Conservation (phyloP, 169 alveolate species). For the Cryptosporidium tyzzeri region DNA sequence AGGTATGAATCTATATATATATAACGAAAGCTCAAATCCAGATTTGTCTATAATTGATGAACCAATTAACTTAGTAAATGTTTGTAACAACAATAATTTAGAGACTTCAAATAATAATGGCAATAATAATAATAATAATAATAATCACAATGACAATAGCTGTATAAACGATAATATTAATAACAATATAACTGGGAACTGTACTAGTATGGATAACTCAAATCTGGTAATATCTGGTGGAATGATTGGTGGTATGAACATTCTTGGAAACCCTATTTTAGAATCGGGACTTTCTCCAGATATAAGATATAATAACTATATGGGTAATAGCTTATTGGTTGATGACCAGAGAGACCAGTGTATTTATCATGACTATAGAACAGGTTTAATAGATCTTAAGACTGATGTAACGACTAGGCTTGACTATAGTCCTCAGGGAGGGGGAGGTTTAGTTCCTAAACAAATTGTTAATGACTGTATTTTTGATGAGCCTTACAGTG, state of each 20-base stretch:
- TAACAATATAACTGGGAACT: neutral
- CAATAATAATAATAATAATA: neutral
- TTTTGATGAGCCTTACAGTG: slow-evolving; percentile 29
- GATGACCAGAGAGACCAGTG: slow-evolving; percentile 44
- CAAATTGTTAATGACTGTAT: slow-evolving; percentile 24
- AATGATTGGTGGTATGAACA: neutral
- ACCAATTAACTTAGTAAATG: neutral
- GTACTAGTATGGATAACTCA: neutral
- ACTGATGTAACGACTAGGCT: slow-evolving; percentile 17
- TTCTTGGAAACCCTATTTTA: neutral
- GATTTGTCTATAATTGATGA: slow-evolving; percentile 15
- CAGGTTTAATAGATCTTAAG: slow-evolving; percentile 10
- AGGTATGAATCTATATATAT: neutral
- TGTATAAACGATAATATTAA: neutral
- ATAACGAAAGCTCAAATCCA: slow-evolving; percentile 10
- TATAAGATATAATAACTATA: neutral
- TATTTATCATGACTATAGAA: slow-evolving; percentile 20
- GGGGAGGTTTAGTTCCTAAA: neutral
- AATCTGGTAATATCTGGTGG: slow-evolving; percentile 11
- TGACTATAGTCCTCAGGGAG: slow-evolving; percentile 17
- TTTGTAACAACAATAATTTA: neutral
- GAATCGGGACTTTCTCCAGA: slow-evolving; percentile 30
- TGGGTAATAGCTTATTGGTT: slow-evolving; percentile 3
- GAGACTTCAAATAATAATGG: neutral
- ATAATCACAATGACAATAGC: neutral